Evolutionary conservation across 2,329 filamentous ascomycete genomes (phyloP).

Genomic region (Penicillium sp.): DNA sequence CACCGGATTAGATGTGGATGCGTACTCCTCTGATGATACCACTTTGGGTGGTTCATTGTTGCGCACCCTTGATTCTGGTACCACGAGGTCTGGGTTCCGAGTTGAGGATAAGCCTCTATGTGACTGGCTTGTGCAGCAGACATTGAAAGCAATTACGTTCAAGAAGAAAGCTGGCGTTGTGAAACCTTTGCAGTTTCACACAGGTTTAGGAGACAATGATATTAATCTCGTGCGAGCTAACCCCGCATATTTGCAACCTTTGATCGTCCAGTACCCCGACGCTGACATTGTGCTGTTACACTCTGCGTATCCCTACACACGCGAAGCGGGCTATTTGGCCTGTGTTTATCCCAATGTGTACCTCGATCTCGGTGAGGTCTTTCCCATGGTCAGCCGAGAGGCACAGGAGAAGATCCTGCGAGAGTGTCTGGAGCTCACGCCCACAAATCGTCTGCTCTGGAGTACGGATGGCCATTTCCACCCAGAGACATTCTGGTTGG

Average conservation of each 20-base stretch:
- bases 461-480: slow-evolving; percentile 79
- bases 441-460: slow-evolving; percentile 73
- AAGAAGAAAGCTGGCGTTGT: slow-evolving; percentile 44
- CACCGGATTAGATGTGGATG: slow-evolving; percentile 66
- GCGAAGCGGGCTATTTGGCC: slow-evolving; percentile 75
- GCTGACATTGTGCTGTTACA: slow-evolving; percentile 78
- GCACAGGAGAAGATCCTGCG: slow-evolving; percentile 70
- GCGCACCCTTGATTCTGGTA: slow-evolving; percentile 29
- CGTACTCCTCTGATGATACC: slow-evolving; percentile 47
- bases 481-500: slow-evolving; percentile 73
- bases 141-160: slow-evolving; percentile 57
- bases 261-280: slow-evolving; percentile 67
- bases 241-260: slow-evolving; percentile 69
- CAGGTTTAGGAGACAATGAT: slow-evolving; percentile 77
- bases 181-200: slow-evolving; percentile 82
- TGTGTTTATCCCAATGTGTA: slow-evolving; percentile 76
- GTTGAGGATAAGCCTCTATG: slow-evolving; percentile 66
- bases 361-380: slow-evolving; percentile 79
- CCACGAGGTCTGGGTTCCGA: slow-evolving; percentile 28
- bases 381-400: slow-evolving; percentile 72
- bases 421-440: slow-evolving; percentile 72
- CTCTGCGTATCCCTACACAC: slow-evolving; percentile 76
- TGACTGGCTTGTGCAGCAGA: slow-evolving; percentile 65
- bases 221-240: slow-evolving; percentile 69
- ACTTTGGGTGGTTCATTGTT: slow-evolving; percentile 30